Conservation (phyloP, 495 filamentous ascomycete genomes). For the Amniculicola lignicola region DNA sequence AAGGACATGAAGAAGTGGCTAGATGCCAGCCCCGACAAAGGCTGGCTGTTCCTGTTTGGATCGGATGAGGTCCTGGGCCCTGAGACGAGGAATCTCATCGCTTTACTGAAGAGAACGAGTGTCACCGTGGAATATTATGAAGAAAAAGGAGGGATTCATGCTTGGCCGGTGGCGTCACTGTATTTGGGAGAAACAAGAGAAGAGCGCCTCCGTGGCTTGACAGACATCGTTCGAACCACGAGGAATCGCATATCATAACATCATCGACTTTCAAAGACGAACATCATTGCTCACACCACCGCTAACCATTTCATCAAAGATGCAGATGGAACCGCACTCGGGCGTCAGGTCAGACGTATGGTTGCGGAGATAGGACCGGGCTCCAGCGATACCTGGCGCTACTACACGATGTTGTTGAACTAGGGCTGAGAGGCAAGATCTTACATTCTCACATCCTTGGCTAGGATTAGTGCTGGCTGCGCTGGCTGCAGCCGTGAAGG, state of each 20-base stretch:
- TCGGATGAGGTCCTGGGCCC: conserved; percentile 68
- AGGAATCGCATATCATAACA: conserved; percentile 4
- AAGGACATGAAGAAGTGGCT: conserved; percentile 62
- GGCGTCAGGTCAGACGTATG: conserved; percentile 9
- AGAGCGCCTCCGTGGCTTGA: conserved; percentile 58
- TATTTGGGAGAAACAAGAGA: conserved; percentile 58
- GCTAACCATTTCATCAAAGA: too few relatives aligned
- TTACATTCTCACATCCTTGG: conserved; percentile 16
- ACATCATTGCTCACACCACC: too few relatives aligned
- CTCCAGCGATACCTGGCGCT: not conserved
- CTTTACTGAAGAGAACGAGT: conserved; percentile 47
- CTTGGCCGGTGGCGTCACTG: conserved; percentile 71
- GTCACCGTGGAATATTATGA: conserved; percentile 48
- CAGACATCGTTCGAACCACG: conserved; percentile 45
- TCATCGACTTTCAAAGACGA: too few relatives aligned
- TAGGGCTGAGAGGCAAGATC: conserved; percentile 24
- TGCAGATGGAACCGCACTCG: too few relatives aligned
- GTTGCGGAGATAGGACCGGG: conserved; percentile 10
- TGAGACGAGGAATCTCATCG: conserved; percentile 56
- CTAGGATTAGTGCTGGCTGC: conserved; percentile 7
- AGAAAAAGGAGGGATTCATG: conserved; percentile 66
- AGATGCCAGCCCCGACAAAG: conserved; percentile 54
- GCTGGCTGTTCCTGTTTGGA: conserved; percentile 64
- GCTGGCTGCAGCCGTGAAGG: conserved; percentile 10
- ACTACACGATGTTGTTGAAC: conserved; percentile 12